Evolutionary conservation across 2,329 filamentous ascomycete genomes (phyloP).

Genomic region (Colletotrichum sp.): DNA sequence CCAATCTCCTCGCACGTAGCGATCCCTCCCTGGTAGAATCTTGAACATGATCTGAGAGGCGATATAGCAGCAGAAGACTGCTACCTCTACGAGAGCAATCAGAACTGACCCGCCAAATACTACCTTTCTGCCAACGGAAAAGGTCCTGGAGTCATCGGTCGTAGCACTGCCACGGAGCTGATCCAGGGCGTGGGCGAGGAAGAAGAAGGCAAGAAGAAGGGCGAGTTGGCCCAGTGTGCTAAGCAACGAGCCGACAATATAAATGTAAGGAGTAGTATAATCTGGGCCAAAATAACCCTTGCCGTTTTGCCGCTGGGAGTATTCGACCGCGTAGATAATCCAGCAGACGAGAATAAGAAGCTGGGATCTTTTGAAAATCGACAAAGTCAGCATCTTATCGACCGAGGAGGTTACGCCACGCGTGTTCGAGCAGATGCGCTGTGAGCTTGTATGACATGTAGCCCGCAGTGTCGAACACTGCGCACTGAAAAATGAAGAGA

Average conservation of each 20-base stretch:
- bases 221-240: background rate
- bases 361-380: background rate
- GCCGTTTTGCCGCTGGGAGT: background rate
- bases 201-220: constrained; percentile 17
- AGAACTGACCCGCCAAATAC: background rate
- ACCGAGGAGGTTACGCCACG: background rate
- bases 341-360: background rate
- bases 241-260: background rate
- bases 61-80: background rate
- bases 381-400: background rate
- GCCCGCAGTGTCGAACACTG: background rate
- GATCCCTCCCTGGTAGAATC: background rate
- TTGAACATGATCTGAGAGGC: background rate
- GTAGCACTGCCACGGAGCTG: background rate
- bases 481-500: background rate
- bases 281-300: background rate
- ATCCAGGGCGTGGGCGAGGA: constrained; percentile 9
- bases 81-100: background rate
- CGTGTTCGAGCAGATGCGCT: background rate
- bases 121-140: background rate
- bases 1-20: background rate
- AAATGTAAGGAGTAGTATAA: background rate
- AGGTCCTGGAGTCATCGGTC: background rate
- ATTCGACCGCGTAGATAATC: fast-evolving
- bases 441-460: background rate